Percentiles rank a stretch among this genome's conserved stretches.
Evolutionary conservation across 192 early-diverging fungal genomes (phyloP).

Genomic region (Rhizophagus prolifer): DNA sequence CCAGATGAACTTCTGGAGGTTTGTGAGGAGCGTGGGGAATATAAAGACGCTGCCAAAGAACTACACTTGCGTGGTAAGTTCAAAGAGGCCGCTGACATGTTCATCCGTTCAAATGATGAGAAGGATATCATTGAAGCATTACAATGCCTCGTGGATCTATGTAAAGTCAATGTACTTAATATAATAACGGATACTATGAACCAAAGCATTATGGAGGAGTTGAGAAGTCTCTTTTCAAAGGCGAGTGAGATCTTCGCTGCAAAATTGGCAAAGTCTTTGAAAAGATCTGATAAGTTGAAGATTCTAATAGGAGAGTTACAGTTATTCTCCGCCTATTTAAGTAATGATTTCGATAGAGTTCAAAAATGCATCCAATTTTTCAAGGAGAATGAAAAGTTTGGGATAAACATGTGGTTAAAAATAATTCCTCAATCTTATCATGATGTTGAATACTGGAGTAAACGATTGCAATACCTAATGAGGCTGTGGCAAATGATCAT

Average conservation of each 20-base stretch:
- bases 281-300: not conserved
- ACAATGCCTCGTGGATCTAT: not conserved
- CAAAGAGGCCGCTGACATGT: constrained; percentile 6
- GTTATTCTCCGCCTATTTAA: constrained; percentile 19
- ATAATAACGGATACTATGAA: not conserved
- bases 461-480: constrained; percentile 2
- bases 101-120: not conserved
- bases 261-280: not conserved
- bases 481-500: not conserved
- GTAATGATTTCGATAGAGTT: not conserved
- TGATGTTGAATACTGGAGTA: not conserved
- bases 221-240: not conserved
- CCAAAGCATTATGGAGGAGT: not conserved
- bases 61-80: not conserved
- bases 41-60: not conserved
- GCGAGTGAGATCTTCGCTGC: not conserved
- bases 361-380: not conserved
- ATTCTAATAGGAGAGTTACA: constrained; percentile 1
- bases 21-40: not conserved
- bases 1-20: constrained; percentile 13
- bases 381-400: not conserved
- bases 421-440: not conserved
- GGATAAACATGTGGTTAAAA: constrained; percentile 17
- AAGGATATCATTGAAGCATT: not conserved
- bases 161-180: constrained; percentile 8